These are phyloP conservation scores for Dendrobium officinale DNA, from an alignment of 106 monocot species.

Conservation along the genomic window DNA sequence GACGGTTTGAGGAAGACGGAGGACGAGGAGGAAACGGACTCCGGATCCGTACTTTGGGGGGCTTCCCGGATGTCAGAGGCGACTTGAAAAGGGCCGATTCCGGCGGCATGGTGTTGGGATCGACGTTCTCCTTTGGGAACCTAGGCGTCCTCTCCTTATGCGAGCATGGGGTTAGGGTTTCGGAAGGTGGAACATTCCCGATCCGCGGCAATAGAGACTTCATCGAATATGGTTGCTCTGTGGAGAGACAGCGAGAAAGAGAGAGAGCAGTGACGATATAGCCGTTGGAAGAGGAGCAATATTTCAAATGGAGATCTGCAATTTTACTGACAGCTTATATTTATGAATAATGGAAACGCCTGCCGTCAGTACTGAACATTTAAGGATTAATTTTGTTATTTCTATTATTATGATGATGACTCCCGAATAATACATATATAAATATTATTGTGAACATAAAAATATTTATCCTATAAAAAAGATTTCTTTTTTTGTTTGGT, in stretches of 20 bases:
- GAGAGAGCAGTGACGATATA: background rate
- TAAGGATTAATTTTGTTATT: too few relatives aligned
- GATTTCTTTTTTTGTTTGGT: too few relatives aligned
- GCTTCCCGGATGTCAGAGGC: constrained; percentile 11
- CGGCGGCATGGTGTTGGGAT: constrained; percentile 30
- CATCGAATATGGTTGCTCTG: constrained; percentile 15
- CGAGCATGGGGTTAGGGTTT: constrained; percentile 30
- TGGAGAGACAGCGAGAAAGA: background rate
- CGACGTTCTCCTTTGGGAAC: constrained; percentile 69
- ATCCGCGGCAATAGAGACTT: constrained; percentile 12
- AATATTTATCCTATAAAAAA: too few relatives aligned
- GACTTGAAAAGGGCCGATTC: constrained; percentile 26
- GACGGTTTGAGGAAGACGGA: constrained; percentile 29
- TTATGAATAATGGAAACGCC: too few relatives aligned
- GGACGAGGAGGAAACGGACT: constrained; percentile 67
- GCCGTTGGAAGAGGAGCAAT: background rate
- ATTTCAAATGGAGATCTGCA: too few relatives aligned
- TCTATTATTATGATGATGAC: too few relatives aligned
- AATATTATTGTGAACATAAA: too few relatives aligned
- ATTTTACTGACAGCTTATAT: too few relatives aligned
- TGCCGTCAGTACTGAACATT: too few relatives aligned
- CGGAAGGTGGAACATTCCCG: constrained; percentile 22
- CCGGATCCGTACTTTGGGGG: constrained; percentile 27
- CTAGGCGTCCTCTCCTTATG: constrained; percentile 29
- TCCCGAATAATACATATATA: too few relatives aligned